Percentiles rank a stretch among this genome's conserved stretches.
Conservation (phyloP, 2,329 filamentous ascomycete genomes). For the Cytospora leucostoma region DNA sequence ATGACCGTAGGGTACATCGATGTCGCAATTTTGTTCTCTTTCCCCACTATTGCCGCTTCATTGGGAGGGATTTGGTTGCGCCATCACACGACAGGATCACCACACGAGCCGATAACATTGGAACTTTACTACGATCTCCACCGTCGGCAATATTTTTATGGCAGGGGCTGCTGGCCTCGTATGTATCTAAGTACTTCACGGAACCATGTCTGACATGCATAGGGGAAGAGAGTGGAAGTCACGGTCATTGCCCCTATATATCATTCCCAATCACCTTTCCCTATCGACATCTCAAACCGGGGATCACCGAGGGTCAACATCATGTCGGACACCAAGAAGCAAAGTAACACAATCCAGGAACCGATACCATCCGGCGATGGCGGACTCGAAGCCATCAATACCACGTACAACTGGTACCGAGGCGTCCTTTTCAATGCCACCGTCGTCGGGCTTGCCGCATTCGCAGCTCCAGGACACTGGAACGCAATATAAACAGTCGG, state of each 20-base stretch:
- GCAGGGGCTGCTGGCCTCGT: not conserved
- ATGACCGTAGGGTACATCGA: not conserved
- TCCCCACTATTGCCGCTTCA: slow-evolving; percentile 8
- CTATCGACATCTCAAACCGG: not conserved
- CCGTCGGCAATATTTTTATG: not conserved
- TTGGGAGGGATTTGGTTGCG: slow-evolving; percentile 3
- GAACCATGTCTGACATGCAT: not conserved
- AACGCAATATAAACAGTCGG: slow-evolving; percentile 37
- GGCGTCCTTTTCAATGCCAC: slow-evolving; percentile 36
- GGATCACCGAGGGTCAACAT: not conserved
- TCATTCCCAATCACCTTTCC: not conserved
- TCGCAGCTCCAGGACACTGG: slow-evolving; percentile 36
- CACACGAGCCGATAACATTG: not conserved
- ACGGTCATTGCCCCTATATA: too few relatives aligned
- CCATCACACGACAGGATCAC: slow-evolving; percentile 7
- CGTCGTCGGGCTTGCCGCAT: slow-evolving; percentile 33
- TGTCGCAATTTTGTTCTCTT: not conserved
- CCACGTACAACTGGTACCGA: slow-evolving; percentile 31
- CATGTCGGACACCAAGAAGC: not conserved
- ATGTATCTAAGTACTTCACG: not conserved
- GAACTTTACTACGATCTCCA: not conserved
- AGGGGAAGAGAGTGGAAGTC: not conserved
- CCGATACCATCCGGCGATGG: not conserved
- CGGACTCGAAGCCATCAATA: not conserved
- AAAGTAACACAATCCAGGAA: not conserved